Evolutionary conservation across 441 rosid genomes (phyloP).

Genomic region (Populus tomentosa): DNA sequence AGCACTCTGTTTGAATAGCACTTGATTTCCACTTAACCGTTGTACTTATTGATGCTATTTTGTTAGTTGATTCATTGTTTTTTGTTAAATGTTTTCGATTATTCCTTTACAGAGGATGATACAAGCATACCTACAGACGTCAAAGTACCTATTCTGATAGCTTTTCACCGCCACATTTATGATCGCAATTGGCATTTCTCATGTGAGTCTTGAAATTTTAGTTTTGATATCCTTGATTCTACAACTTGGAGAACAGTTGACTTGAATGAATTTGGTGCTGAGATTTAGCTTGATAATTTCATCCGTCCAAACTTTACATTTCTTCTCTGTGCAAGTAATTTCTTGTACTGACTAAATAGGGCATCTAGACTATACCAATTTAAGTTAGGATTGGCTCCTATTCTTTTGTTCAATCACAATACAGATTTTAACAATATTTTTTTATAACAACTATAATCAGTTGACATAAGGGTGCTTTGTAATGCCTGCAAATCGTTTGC

Average conservation of each 20-base stretch:
- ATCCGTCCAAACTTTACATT: neutral
- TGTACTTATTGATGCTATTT: neutral
- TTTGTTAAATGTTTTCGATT: conserved; percentile 7
- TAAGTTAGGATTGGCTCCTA: neutral
- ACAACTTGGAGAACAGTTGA: neutral
- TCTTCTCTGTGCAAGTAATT: neutral
- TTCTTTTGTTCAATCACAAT: neutral
- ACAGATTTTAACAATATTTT: neutral
- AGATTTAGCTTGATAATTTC: neutral
- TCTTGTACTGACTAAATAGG: neutral
- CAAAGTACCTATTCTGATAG: conserved; percentile 80
- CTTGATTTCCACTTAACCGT: neutral
- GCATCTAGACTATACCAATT: neutral
- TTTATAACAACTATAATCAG: neutral
- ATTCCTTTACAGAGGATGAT: conserved; percentile 82
- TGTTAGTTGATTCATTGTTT: conserved; percentile 5
- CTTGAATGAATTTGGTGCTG: neutral
- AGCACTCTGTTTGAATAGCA: neutral
- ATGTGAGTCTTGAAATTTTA: conserved; percentile 50
- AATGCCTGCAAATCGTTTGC: neutral
- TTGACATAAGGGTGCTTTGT: neutral
- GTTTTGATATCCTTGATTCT: neutral
- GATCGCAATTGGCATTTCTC: conserved; percentile 79
- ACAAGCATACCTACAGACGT: conserved; percentile 79
- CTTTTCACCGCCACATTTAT: conserved; percentile 78